Evolutionary conservation across 805 yeast species (phyloP), one percentile per base, ranked within the genome.

Genomic region (Sugiyamaella boreocaroliniensis): DNA sequence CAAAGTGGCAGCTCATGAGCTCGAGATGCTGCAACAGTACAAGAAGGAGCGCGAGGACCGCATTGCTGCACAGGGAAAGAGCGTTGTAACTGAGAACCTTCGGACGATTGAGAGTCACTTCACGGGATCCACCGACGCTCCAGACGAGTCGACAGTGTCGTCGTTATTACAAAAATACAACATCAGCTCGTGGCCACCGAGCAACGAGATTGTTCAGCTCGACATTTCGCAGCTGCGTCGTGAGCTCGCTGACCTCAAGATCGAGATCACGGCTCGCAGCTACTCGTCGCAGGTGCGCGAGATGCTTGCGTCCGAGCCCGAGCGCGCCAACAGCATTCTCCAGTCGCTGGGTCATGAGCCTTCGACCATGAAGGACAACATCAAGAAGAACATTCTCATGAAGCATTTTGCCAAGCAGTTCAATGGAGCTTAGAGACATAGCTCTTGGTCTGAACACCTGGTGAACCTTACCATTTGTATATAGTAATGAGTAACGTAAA

Each of bases 331-430:
- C 45, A 56, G 59, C 40, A 71, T 77, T 40, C 62, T 74, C 22
- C 52, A 57, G 37, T 64, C 63, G 41, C 61, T 73, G 48, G 74
- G 76, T 10, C 66, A 65, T 52, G 61, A 74, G 32, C 76, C 78
- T 7, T 68, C 71, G 16, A 40, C 54, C 26, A 59, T 77, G 57
- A 77, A 79, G 64, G 72, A 71, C 49, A 75, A 76, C 66, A 80
- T 83, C 19, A 81, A 76, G 64, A 87, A 86, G 72, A 89, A 89
- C 67, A 68, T 87, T 45, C 68, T 86, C 60, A 77, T 89, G 65
- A 86, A 85, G 68, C 83, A 76, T 65, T 70, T 81, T 26, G 70
- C 77, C 59, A 71, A 73, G 41, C 57, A 59, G 37, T 55, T 62
- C 12, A 61, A 56, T 40, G 37, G n/a, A 4, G 37, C 37, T 10